Evolutionary conservation across 2,329 filamentous ascomycete species (phyloP).

Genomic region (Laburnicola sp.): DNA sequence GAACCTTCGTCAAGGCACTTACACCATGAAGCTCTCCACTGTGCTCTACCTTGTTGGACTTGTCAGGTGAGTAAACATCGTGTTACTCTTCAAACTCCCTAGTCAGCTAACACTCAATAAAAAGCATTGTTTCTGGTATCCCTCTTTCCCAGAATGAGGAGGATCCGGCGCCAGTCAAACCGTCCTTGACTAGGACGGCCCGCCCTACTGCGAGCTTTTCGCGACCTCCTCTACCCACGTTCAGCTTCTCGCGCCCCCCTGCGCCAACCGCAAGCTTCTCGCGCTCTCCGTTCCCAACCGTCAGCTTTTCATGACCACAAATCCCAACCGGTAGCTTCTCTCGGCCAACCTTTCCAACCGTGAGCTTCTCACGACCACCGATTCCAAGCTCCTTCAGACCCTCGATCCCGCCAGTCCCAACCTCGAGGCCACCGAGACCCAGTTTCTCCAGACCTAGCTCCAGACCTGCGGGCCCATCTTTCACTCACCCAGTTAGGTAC

Average conservation of each 20-base stretch:
- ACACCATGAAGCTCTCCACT: conserved; percentile 34
- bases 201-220: conserved; percentile 11
- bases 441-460: background rate
- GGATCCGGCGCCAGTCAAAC: conserved; percentile 9
- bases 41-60: conserved; percentile 23
- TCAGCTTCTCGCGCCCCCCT: conserved; percentile 10
- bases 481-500: background rate
- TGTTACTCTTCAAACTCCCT: background rate
- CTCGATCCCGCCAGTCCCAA: conserved; percentile 4
- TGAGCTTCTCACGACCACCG: background rate
- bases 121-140: conserved; percentile 24
- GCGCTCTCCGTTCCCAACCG: conserved; percentile 1
- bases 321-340: conserved; percentile 6
- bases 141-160: conserved; percentile 19
- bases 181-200: background rate
- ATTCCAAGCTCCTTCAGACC: conserved; percentile 1
- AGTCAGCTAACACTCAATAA: background rate
- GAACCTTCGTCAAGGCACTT: conserved; percentile 2
- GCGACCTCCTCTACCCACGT: conserved; percentile 15
- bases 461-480: background rate
- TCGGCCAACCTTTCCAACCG: background rate
- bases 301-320: background rate
- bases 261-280: background rate
- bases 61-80: conserved; percentile 19
- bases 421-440: background rate